Evolutionary conservation across 257 asterid species (phyloP).

Genomic region (Nicotiana obtusifolia): DNA sequence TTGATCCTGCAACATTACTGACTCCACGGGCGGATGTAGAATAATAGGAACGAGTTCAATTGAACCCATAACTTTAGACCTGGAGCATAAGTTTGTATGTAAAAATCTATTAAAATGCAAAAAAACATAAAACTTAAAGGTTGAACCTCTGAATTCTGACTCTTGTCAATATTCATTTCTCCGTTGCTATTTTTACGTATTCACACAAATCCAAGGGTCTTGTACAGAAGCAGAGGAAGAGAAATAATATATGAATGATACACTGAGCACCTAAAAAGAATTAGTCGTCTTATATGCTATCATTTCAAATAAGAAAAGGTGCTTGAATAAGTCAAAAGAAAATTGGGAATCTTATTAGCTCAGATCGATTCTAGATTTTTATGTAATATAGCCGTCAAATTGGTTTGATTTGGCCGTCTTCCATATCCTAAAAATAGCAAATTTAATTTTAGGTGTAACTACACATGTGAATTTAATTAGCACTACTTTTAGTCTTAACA

Average conservation of each 20-base stretch:
- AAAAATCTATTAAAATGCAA: no score
- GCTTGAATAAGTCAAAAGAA: background rate
- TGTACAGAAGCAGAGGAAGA: no score
- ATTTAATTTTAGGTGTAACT: background rate
- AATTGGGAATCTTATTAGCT: background rate
- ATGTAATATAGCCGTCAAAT: background rate
- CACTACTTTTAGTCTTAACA: background rate
- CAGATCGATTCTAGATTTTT: background rate
- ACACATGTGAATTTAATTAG: background rate
- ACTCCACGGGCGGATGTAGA: background rate
- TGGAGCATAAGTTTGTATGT: no score
- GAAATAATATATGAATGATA: background rate
- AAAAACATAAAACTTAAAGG: no score
- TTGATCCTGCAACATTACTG: background rate
- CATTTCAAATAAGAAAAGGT: background rate
- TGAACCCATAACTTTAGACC: no score
- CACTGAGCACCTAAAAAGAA: background rate
- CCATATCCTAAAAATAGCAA: background rate
- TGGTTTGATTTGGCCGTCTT: background rate
- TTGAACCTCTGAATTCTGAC: no score
- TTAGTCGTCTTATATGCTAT: background rate
- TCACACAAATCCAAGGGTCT: no score
- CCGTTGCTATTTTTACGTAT: background rate
- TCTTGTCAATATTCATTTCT: background rate
- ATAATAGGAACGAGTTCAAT: no score